Percentiles rank a stretch among this genome's conserved stretches.
Evolutionary conservation across 345 rosid species (phyloP).

Genomic region (Aethionema arabicum): DNA sequence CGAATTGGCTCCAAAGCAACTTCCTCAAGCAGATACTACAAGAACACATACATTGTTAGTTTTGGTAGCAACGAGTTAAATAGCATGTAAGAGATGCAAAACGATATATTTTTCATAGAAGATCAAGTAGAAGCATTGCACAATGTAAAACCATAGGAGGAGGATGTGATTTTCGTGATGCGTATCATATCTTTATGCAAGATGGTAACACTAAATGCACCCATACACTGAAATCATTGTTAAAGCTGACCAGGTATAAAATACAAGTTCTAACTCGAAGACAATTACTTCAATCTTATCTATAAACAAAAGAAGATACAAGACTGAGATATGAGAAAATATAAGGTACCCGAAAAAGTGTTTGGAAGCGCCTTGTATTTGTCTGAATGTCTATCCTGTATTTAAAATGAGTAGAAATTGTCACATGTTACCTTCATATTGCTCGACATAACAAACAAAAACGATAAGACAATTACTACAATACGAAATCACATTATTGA

Average conservation of each 20-base stretch:
- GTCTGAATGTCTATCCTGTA: slow-evolving; percentile 96
- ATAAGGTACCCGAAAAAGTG: slow-evolving; percentile 64
- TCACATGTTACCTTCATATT: slow-evolving; percentile 3
- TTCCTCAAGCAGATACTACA: slow-evolving; percentile 88
- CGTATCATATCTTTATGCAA: too few relatives aligned
- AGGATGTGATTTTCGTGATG: slow-evolving; percentile 2
- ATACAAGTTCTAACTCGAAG: slow-evolving; percentile 1
- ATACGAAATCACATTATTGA: not conserved
- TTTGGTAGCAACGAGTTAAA: slow-evolving; percentile 9
- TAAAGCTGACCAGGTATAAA: not conserved
- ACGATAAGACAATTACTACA: slow-evolving; percentile 3
- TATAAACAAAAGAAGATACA: not conserved
- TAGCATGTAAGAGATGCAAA: slow-evolving; percentile 11
- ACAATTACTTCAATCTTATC: not conserved
- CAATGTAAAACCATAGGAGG: not conserved
- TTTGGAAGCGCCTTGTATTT: slow-evolving; percentile 74
- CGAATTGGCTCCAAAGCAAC: slow-evolving; percentile 66
- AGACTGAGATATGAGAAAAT: slow-evolving; percentile 9
- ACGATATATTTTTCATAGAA: not conserved
- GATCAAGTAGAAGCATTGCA: slow-evolving; percentile 16
- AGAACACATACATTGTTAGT: slow-evolving; percentile 19
- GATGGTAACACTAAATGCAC: too few relatives aligned
- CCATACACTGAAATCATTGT: too few relatives aligned
- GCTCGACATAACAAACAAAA: slow-evolving; percentile 6
- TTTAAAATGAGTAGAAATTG: not conserved